Evolutionary conservation across 768 basidiomycete genomes (phyloP), one percentile per base, ranked within the genome.

Genomic region (Polyporus arcularius): DNA sequence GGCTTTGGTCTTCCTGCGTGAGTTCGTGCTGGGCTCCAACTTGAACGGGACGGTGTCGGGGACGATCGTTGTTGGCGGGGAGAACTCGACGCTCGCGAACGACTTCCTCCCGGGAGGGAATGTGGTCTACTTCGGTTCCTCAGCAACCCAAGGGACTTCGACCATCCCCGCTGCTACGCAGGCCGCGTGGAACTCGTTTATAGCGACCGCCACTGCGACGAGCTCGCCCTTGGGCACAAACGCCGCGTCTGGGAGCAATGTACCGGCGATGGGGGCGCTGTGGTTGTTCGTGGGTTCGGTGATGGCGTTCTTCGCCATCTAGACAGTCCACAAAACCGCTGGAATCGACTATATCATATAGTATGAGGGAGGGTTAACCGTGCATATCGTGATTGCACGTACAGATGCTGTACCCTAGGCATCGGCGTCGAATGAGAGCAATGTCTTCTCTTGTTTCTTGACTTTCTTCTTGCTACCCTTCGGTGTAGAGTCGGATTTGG

Each of bases 21-120:
- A 91, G 60, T 90, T 90, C 63, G 75, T 91, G 43, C 75, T 91
- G 40, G 88, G 89, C 2, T 72, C 70, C 51, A 87, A 88, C 70
- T 57, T 74, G 50, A 85, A 83, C 3, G 89, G 88, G 0, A 78
- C 82, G 2, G 84, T 89, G 35, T 73, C 71, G n/a, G 68, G 58
- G 68, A 35, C 45, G 30, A 52, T 70, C 4, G 80, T 84, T 48
- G 64, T 81, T 18, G 82, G 82, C 9, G 88, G 87, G 9, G 83
- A 84, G 67, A 72, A 80, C 67, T 43, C 78, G 4, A 73, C 78
- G 3, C 71, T 87, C 1, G 77, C 76, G 10, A 73, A 68, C 48
- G 77, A 80, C 45, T 67, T 82, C 57, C 64, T 88, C 26, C 79
- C 80, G 4, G 86, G 87, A 5, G 78, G 78, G 32, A 78, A 80